Evolutionary conservation across 2,329 filamentous ascomycete genomes (phyloP), one percentile per base, ranked within the genome.

Genomic region (Fusarium camptoceras): DNA sequence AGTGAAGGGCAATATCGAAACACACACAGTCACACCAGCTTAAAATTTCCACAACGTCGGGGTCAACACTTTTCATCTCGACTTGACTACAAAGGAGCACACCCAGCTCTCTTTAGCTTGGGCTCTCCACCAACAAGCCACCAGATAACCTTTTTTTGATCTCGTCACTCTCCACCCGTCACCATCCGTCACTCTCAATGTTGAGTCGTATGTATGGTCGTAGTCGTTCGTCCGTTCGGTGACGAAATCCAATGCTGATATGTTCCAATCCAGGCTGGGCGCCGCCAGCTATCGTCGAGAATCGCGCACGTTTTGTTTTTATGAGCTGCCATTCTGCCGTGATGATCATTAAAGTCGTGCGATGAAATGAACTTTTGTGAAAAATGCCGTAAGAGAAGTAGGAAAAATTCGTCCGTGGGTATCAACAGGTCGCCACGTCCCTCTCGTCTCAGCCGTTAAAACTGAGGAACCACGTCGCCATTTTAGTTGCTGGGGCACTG

Each of bases 401-500:
- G 66, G 59, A 74, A 68, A 75, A 71, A 70, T 65, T 73, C 75
- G 74, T 74, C 79, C 79, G 80, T 82, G 80, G 80, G 79, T 81
- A 82, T 82, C 79, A 79, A 80, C 75, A 73, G 79, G 79, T 79
- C 79, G 73, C 79, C 80, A 81, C 80, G 78, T 76, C 79, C 79
- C 78, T 76, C 77, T 76, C 66, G 70, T 70, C 76, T 71, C 63
- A 68, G 61, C 62, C 57, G 24, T 47, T 41, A 53, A 66, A 66
- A 47, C 66, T 71, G 73, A 75, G 73, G 66, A 72, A 68, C 62
- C 59, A 62, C 62, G 59, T 70, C 70, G 70, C 71, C 71, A 71
- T 67, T 75, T 83, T 86, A 86, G 81, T 92, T 94, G 81, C 91
- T 94, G 78, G 95, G 93, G 91, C 96, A 99, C 78, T 92, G 89